Percentiles rank a stretch among this genome's conserved stretches.
These are phyloP conservation scores for Hirschfeldia incana DNA, from an alignment of 345 rosid species.

Conservation along the genomic window DNA sequence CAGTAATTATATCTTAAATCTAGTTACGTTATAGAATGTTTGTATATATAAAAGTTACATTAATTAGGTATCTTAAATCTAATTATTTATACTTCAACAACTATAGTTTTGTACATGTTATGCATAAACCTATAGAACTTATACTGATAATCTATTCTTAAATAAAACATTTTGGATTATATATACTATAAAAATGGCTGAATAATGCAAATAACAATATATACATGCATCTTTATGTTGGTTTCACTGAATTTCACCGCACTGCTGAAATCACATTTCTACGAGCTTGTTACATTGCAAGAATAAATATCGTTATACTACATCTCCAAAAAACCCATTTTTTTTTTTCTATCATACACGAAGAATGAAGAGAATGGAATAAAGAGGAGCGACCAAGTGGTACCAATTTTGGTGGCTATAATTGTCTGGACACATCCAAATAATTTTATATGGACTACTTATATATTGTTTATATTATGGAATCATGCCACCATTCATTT, in stretches of 20 bases:
- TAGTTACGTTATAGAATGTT: neutral
- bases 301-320: neutral
- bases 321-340: neutral
- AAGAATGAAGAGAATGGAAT: constrained; percentile 37
- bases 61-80: neutral
- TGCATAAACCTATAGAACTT: neutral
- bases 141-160: neutral
- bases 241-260: neutral
- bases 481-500: constrained; percentile 32
- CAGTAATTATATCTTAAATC: neutral
- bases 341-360: neutral
- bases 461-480: constrained; percentile 22
- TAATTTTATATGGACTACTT: constrained; percentile 8
- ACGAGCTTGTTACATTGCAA: neutral
- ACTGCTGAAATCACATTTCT: neutral
- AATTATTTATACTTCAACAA: neutral
- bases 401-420: constrained; percentile 43
- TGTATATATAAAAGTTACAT: neutral
- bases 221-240: neutral
- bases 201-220: neutral
- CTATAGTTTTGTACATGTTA: neutral
- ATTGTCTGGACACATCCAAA: neutral
- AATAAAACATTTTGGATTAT: neutral
- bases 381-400: constrained; percentile 42
- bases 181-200: neutral